A percentile compares a stretch with the other conserved stretches of the same genome.
These are phyloP conservation scores for Phytophthora pisi DNA, from an alignment of 352 stramenopile species.

Conservation along the genomic window DNA sequence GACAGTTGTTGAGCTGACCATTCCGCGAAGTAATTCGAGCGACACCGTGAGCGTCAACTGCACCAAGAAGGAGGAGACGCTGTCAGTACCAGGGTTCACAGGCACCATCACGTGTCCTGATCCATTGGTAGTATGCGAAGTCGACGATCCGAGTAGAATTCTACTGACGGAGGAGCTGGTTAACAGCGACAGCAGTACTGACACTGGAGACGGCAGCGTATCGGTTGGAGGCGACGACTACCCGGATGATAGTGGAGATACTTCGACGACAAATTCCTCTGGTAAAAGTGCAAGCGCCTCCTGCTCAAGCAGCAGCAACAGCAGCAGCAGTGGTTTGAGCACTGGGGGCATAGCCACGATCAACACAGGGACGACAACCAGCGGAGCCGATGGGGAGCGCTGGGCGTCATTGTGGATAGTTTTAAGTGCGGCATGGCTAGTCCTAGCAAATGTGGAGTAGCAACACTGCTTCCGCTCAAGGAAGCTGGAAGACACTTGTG, in stretches of 20 bases:
- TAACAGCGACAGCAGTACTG: background rate
- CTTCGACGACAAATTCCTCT: conserved; percentile 1
- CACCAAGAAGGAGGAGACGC: conserved; percentile 41
- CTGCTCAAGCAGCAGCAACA: background rate
- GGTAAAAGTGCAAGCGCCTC: background rate
- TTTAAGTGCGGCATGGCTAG: conserved; percentile 8
- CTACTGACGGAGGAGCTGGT: conserved; percentile 3
- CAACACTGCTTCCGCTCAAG: background rate
- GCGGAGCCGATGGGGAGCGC: background rate
- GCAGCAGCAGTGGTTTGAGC: background rate
- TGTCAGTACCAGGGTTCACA: conserved; percentile 53
- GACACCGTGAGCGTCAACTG: conserved; percentile 48
- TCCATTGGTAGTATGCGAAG: conserved; percentile 57
- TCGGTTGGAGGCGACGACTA: background rate
- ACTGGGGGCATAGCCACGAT: background rate
- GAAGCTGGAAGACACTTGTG: background rate
- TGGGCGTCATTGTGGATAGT: background rate
- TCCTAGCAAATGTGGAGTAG: background rate
- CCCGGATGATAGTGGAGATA: background rate
- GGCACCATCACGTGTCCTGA: conserved; percentile 70
- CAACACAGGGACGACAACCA: conserved; percentile 7
- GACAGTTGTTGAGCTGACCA: conserved; percentile 42
- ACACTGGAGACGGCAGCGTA: background rate
- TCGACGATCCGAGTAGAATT: conserved; percentile 7
- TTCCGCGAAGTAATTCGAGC: conserved; percentile 29